Conservation (phyloP, 2,329 filamentous ascomycete species). For the Talaromyces rugulosus region DNA sequence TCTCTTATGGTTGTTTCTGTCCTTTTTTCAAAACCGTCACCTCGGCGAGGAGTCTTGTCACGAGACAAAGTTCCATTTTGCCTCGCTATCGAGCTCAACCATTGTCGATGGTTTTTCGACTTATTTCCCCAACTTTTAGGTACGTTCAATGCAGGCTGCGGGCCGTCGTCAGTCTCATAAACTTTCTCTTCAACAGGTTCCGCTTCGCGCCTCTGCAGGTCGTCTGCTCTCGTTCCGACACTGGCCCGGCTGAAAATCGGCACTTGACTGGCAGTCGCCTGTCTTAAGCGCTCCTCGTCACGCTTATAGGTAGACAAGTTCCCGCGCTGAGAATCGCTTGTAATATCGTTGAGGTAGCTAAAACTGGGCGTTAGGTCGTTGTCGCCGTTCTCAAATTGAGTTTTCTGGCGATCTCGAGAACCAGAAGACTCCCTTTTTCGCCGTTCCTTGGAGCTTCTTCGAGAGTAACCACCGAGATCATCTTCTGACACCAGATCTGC, state of each 20-base stretch:
- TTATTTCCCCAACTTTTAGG: conserved; percentile 35
- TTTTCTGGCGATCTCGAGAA: conserved; percentile 11
- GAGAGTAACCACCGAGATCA: conserved; percentile 19
- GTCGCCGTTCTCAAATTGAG: conserved; percentile 5
- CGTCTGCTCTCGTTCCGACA: conserved; percentile 28
- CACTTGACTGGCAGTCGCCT: conserved; percentile 33
- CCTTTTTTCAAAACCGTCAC: conserved; percentile 11
- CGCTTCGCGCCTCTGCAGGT: conserved; percentile 34
- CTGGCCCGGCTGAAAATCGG: conserved; percentile 39
- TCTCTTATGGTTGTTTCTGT: not conserved
- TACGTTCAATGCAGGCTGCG: conserved; percentile 31
- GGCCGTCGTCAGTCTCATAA: conserved; percentile 19
- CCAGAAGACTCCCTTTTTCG: conserved; percentile 23
- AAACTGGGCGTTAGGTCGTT: conserved; percentile 25
- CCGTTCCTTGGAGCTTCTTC: conserved; percentile 13
- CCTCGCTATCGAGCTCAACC: conserved; percentile 30
- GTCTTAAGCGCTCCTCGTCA: conserved; percentile 37
- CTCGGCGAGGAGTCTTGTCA: conserved; percentile 11
- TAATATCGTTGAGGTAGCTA: conserved; percentile 27
- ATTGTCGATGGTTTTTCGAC: conserved; percentile 28
- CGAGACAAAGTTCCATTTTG: conserved; percentile 18
- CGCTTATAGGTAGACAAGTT: conserved; percentile 31
- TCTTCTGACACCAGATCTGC: conserved; percentile 31
- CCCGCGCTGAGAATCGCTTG: conserved; percentile 25
- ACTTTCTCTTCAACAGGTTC: conserved; percentile 16